A percentile compares a stretch with the other conserved stretches of the same genome.
phyloP scores from a whole-genome alignment of 495 filamentous ascomycete genomes.

The Hypomontagnella submonticulosa region DNA sequence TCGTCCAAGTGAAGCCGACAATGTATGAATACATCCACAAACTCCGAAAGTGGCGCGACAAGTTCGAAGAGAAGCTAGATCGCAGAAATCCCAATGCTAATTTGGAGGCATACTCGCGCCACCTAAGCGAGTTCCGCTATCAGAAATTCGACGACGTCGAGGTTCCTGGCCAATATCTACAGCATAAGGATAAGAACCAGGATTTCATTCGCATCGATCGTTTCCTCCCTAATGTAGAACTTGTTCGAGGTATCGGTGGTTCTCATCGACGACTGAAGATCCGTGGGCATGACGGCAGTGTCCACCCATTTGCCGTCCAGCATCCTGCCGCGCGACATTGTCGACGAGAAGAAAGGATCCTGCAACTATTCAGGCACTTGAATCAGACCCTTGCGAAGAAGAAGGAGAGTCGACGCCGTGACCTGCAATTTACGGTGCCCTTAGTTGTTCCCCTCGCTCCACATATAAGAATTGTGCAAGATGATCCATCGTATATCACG shows the following conservation, averaged over 20 bases:
- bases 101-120: slow-evolving; percentile 84
- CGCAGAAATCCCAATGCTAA: slow-evolving; percentile 74
- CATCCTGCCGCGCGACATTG: slow-evolving; percentile 92
- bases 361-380: slow-evolving; percentile 98
- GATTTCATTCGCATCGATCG: slow-evolving; percentile 97
- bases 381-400: slow-evolving; percentile 88
- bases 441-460: slow-evolving; percentile 94
- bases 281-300: slow-evolving; percentile 94
- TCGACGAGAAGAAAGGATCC: slow-evolving; percentile 90
- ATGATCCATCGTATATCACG: slow-evolving; percentile 93
- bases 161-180: slow-evolving; percentile 94
- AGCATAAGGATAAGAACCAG: slow-evolving; percentile 97
- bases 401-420: slow-evolving; percentile 92
- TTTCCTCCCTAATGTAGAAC: slow-evolving; percentile 92
- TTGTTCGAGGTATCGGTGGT: slow-evolving; percentile 85
- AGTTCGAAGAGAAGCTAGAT: slow-evolving; percentile 98
- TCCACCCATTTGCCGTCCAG: slow-evolving; percentile 95
- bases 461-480: slow-evolving; percentile 91
- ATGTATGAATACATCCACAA: slow-evolving; percentile 99
- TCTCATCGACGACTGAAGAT: slow-evolving; percentile 95
- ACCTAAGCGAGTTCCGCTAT: slow-evolving; percentile 95
- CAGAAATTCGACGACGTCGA: slow-evolving; percentile 99
- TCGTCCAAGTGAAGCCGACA: slow-evolving; percentile 90
- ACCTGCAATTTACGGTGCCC: slow-evolving; percentile 94
- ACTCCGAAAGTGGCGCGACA: slow-evolving; percentile 93